Evolutionary conservation across 345 rosid species (phyloP).

Genomic region (Carallia pectinifolia): DNA sequence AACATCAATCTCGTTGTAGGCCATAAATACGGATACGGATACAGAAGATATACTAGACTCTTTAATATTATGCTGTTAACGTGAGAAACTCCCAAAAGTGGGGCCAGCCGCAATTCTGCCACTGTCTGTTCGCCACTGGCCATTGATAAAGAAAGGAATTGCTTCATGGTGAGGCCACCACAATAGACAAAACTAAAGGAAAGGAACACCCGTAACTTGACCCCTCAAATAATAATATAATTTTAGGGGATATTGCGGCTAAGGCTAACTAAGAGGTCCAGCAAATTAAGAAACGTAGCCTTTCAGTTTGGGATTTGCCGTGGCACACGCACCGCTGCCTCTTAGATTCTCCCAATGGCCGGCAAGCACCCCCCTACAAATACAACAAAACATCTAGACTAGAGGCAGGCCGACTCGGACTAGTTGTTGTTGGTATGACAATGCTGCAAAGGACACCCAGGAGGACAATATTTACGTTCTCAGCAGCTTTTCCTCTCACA

Average conservation of each 20-base stretch:
- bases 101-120: no score
- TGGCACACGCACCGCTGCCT: slow-evolving; percentile 8
- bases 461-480: neutral
- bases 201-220: neutral
- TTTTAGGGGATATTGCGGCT: slow-evolving; percentile 37
- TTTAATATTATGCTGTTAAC: no score
- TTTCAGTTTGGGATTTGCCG: slow-evolving; percentile 30
- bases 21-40: no score
- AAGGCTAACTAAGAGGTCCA: slow-evolving; percentile 15
- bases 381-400: neutral
- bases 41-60: no score
- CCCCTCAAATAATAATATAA: neutral
- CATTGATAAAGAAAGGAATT: slow-evolving; percentile 56
- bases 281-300: slow-evolving; percentile 43
- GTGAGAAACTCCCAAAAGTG: no score
- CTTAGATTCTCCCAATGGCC: slow-evolving; percentile 19
- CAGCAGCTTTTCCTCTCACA: slow-evolving; percentile 17
- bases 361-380: neutral
- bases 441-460: neutral
- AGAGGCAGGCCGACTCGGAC: no score
- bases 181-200: neutral
- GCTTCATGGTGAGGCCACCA: slow-evolving; percentile 46
- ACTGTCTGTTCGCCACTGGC: slow-evolving; percentile 1
- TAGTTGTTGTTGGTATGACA: neutral
- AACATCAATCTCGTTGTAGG: no score